Conservation (phyloP, 169 alveolate species). For the Cryptosporidium xiaoi region DNA sequence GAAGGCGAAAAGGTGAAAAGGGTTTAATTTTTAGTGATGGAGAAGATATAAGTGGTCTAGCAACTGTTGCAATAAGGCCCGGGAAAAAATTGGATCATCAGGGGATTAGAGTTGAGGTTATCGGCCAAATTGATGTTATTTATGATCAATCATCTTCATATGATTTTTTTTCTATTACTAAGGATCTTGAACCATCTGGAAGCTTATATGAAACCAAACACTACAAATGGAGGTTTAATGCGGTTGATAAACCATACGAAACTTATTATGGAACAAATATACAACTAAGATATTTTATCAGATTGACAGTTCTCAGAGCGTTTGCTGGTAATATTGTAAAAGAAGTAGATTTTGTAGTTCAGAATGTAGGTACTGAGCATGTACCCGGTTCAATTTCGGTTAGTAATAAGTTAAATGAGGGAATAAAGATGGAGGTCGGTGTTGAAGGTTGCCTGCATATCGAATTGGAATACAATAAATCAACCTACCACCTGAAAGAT, state of each 20-base stretch:
- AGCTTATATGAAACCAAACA: conserved; percentile 88
- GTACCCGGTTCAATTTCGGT: conserved; percentile 16
- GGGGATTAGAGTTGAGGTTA: conserved; percentile 96
- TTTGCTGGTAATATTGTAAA: conserved; percentile 92
- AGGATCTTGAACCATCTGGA: conserved; percentile 98
- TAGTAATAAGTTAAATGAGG: conserved; percentile 38
- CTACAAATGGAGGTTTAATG: conserved; percentile 92
- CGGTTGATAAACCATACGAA: conserved; percentile 97
- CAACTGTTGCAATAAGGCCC: conserved; percentile 89
- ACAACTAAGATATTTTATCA: conserved; percentile 90
- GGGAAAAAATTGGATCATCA: conserved; percentile 96
- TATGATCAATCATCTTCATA: conserved; percentile 75
- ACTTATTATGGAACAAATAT: conserved; percentile 96
- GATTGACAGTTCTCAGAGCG: conserved; percentile 92
- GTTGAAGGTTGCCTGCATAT: conserved; percentile 97
- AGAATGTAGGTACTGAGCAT: conserved; percentile 80
- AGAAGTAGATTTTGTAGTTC: conserved; percentile 95
- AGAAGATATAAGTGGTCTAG: conserved; percentile 91
- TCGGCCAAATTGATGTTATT: conserved; percentile 94
- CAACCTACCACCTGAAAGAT: conserved; percentile 96
- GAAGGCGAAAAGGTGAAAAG: conserved; percentile 83
- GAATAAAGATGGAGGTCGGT: conserved; percentile 89
- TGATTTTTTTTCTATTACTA: conserved; percentile 94
- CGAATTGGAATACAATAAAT: conserved; percentile 88
- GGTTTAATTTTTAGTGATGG: conserved; percentile 89